phyloP scores from a whole-genome alignment of 805 yeast genomes.

The Hanseniaspora meyeri region DNA sequence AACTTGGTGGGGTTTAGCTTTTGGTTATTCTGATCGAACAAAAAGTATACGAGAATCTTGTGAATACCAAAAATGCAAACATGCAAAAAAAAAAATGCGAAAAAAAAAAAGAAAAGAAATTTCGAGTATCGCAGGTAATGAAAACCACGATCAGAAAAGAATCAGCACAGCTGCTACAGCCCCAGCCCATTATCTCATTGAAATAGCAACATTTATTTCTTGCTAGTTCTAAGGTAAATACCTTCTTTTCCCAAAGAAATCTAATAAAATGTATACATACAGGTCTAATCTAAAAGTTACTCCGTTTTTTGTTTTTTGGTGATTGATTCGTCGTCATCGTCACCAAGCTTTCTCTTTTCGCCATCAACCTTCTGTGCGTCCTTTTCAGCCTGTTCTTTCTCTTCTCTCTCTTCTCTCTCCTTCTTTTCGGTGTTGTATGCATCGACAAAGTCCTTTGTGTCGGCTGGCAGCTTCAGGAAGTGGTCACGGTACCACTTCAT shows the following conservation, averaged over 20 bases:
- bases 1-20: not conserved
- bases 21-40: not conserved
- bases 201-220: too few species aligned
- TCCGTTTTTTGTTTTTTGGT: constrained; percentile 9
- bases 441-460: constrained; percentile 14
- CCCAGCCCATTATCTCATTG: too few species aligned
- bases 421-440: constrained; percentile 3
- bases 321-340: not conserved
- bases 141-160: too few species aligned
- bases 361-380: not conserved
- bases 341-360: not conserved
- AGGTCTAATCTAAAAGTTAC: not conserved
- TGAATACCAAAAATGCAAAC: too few species aligned
- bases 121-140: not conserved
- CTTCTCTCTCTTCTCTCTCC: constrained; percentile 1
- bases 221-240: too few species aligned
- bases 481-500: constrained; percentile 62
- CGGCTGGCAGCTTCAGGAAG: constrained; percentile 35
- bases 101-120: not conserved
- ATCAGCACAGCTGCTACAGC: too few species aligned
- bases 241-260: too few species aligned
- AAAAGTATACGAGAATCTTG: too few species aligned
- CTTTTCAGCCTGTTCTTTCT: not conserved
- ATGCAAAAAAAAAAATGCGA: not conserved
- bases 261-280: too few species aligned